A percentile compares a stretch with the other conserved stretches of the same genome.
Conservation (phyloP, 225 moss, liverwort and hornwort species). For the Ulota crispa region DNA sequence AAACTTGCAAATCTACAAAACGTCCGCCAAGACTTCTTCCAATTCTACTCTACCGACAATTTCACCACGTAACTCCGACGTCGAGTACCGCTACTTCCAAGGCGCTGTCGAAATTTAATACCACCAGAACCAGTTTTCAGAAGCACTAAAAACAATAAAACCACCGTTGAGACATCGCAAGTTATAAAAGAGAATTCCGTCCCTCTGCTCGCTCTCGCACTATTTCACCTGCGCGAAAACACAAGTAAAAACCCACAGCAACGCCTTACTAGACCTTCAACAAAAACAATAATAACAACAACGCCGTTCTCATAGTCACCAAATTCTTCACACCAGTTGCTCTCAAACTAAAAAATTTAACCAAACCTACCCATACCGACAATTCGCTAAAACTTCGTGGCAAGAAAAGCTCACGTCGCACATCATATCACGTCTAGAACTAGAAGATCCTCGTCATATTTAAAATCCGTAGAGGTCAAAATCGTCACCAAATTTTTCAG, state of each 20-base stretch:
- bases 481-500: not conserved
- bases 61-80: not conserved
- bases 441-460: not conserved
- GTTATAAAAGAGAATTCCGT: not conserved
- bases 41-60: conserved; percentile 23
- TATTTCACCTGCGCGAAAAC: conserved; percentile 4
- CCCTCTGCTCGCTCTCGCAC: not conserved
- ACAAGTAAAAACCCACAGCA: not conserved
- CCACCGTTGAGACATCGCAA: not conserved
- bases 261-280: not conserved
- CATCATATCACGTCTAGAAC: not conserved
- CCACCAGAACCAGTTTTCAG: not conserved
- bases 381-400: not conserved
- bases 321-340: not conserved
- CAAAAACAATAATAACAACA: too few relatives aligned
- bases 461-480: not conserved
- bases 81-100: not conserved
- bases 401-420: not conserved
- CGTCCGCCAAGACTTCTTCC: not conserved
- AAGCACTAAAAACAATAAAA: conserved; percentile 1
- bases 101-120: not conserved
- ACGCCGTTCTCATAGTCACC: not conserved
- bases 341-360: not conserved
- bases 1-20: not conserved
- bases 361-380: not conserved